Evolutionary conservation across 352 stramenopile genomes (phyloP).

Genomic region (Lagenidium giganteum): DNA sequence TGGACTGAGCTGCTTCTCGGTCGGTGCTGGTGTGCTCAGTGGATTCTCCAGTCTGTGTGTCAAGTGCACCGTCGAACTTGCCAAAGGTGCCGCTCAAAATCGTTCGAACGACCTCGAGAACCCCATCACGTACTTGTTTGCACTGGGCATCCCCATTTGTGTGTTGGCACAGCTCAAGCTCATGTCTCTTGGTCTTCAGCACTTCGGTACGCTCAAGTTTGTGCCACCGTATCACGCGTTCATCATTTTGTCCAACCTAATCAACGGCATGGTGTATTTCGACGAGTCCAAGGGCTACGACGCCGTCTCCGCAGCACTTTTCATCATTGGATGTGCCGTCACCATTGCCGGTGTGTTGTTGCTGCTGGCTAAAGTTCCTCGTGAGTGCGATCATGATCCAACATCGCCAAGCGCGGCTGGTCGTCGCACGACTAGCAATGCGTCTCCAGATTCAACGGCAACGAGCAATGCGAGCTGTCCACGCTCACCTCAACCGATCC

Average conservation of each 20-base stretch:
- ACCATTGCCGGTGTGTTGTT: constrained; percentile 27
- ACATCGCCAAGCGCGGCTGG: too few species aligned
- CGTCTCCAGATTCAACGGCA: too few species aligned
- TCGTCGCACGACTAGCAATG: too few species aligned
- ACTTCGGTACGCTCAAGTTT: constrained; percentile 42
- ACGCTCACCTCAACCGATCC: too few species aligned
- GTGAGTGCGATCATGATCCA: too few species aligned
- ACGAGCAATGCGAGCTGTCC: too few species aligned
- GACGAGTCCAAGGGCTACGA: constrained; percentile 25
- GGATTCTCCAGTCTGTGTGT: constrained; percentile 33
- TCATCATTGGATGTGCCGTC: constrained; percentile 20
- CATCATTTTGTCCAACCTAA: constrained; percentile 37
- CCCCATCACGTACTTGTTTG: constrained; percentile 19
- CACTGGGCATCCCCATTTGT: constrained; percentile 18
- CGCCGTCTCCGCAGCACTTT: constrained; percentile 14
- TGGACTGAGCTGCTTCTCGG: constrained; percentile 23
- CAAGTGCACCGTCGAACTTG: constrained; percentile 29
- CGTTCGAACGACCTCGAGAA: constrained; percentile 19
- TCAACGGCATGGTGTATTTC: constrained; percentile 36
- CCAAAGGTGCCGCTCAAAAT: constrained; percentile 17
- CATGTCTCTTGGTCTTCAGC: constrained; percentile 24
- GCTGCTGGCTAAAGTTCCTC: constrained; percentile 23
- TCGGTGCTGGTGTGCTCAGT: constrained; percentile 25
- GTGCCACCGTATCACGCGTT: constrained; percentile 38
- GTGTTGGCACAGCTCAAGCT: constrained; percentile 29